Percentiles rank a stretch among this genome's conserved stretches.
These are phyloP conservation scores for Alternaria postmessia DNA, from an alignment of 2,329 filamentous ascomycete species.

Conservation along the genomic window DNA sequence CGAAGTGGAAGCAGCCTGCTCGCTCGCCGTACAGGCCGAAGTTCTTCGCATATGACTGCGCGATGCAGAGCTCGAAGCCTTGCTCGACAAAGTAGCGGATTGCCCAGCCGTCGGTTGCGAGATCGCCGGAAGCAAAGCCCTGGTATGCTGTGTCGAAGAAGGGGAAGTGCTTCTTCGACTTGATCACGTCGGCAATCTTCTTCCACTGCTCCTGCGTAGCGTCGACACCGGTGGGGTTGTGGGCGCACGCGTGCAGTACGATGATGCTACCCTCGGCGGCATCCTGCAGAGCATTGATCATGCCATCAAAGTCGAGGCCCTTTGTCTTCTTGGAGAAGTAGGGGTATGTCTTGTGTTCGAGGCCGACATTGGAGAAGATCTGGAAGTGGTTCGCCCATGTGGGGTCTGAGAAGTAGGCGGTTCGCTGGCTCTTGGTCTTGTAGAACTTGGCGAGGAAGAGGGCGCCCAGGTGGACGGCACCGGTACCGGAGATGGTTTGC, in stretches of 20 bases:
- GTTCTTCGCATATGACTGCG: conserved; percentile 64
- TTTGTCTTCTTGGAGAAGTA: conserved; percentile 92
- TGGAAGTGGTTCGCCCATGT: conserved; percentile 99
- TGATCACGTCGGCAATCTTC: conserved; percentile 80
- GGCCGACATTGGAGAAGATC: conserved; percentile 90
- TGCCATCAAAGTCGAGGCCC: conserved; percentile 90
- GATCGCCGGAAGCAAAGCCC: conserved; percentile 92
- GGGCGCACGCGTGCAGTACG: conserved; percentile 92
- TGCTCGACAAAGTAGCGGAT: conserved; percentile 93
- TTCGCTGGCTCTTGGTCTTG: conserved; percentile 68
- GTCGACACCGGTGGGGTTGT: conserved; percentile 98
- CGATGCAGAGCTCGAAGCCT: conserved; percentile 73
- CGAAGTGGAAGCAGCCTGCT: conserved; percentile 94
- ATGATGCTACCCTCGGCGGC: conserved; percentile 85
- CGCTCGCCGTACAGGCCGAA: conserved; percentile 93
- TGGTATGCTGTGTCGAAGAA: conserved; percentile 99
- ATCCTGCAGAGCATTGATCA: conserved; percentile 72
- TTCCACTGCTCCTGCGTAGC: conserved; percentile 94
- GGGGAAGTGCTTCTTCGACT: conserved; percentile 84
- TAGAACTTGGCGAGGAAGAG: conserved; percentile 96
- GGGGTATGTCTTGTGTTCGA: conserved; percentile 83
- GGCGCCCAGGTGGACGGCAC: conserved; percentile 90
- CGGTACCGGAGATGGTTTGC: conserved; percentile 97
- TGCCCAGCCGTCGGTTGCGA: conserved; percentile 86
- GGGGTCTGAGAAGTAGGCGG: conserved; percentile 90